Conservation (phyloP, 257 asterid genomes). For the Fraxinus pennsylvanica region DNA sequence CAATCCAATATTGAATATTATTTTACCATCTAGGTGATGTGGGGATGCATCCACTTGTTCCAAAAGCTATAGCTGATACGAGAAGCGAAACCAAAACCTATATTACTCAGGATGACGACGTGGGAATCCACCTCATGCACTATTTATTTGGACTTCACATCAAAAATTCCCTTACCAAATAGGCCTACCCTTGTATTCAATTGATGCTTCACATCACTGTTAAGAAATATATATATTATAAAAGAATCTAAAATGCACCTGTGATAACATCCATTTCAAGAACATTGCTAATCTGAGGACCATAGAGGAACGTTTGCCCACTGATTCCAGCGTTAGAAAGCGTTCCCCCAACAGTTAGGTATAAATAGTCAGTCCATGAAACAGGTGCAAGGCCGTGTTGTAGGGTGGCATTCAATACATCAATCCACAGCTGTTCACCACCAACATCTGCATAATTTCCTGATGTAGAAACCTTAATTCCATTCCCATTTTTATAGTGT, state of each 20-base stretch:
- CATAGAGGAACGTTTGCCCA: slow-evolving; percentile 43
- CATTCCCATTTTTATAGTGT: background rate
- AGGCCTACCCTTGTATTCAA: too few species aligned
- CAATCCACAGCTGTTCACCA: slow-evolving; percentile 49
- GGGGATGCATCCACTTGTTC: too few species aligned
- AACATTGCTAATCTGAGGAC: slow-evolving; percentile 50
- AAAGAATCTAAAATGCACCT: slow-evolving; percentile 21
- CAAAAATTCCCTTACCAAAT: too few species aligned
- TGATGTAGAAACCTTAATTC: slow-evolving; percentile 25
- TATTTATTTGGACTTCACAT: too few species aligned
- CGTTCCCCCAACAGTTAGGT: slow-evolving; percentile 45
- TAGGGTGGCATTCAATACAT: slow-evolving; percentile 30
- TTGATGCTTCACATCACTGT: background rate
- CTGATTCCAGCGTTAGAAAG: slow-evolving; percentile 51
- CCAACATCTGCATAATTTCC: slow-evolving; percentile 47
- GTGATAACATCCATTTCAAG: slow-evolving; percentile 44
- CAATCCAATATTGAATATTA: background rate
- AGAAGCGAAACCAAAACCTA: too few species aligned
- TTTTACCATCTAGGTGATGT: background rate
- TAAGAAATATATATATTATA: background rate
- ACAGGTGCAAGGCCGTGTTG: slow-evolving; percentile 39
- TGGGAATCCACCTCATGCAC: too few species aligned
- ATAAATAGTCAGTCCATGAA: slow-evolving; percentile 51
- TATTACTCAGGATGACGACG: too few species aligned
- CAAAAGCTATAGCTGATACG: too few species aligned